Percentiles rank a stretch among this genome's conserved stretches.
Evolutionary conservation across 2,329 filamentous ascomycete species (phyloP).

Genomic region (Hirsutella rhossiliensis): DNA sequence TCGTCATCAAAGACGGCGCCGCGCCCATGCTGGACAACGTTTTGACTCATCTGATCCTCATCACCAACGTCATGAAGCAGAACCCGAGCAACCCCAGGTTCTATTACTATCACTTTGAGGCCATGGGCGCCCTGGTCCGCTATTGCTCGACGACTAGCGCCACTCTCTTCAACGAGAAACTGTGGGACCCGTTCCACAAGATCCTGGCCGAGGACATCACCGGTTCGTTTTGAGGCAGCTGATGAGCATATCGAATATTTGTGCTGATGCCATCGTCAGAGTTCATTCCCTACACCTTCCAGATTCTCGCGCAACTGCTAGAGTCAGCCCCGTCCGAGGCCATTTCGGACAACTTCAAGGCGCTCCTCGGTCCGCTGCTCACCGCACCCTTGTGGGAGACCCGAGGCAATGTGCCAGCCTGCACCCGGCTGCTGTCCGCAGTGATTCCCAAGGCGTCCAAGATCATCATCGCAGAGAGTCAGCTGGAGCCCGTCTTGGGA

Average conservation of each 20-base stretch:
- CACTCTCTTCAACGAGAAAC: constrained; percentile 61
- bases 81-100: constrained; percentile 97
- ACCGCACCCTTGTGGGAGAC: constrained; percentile 81
- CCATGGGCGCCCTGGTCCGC: constrained; percentile 73
- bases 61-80: constrained; percentile 81
- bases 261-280: constrained; percentile 37
- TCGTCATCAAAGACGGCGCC: constrained; percentile 80
- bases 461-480: constrained; percentile 64
- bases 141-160: constrained; percentile 54
- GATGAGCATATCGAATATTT: neutral
- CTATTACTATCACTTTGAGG: constrained; percentile 98
- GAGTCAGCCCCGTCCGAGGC: constrained; percentile 73
- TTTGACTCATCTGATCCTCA: constrained; percentile 73
- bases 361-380: constrained; percentile 66
- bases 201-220: constrained; percentile 75
- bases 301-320: constrained; percentile 81
- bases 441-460: constrained; percentile 69
- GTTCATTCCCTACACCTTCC: constrained; percentile 94
- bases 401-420: constrained; percentile 83
- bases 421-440: constrained; percentile 72
- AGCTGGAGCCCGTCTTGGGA: constrained; percentile 78
- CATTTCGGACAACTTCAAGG: constrained; percentile 70
- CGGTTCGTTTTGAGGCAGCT: constrained; percentile 32
- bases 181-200: constrained; percentile 74
- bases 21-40: constrained; percentile 63